Evolutionary conservation across 2,329 filamentous ascomycete genomes (phyloP).

Genomic region (Trichoderma sp.): DNA sequence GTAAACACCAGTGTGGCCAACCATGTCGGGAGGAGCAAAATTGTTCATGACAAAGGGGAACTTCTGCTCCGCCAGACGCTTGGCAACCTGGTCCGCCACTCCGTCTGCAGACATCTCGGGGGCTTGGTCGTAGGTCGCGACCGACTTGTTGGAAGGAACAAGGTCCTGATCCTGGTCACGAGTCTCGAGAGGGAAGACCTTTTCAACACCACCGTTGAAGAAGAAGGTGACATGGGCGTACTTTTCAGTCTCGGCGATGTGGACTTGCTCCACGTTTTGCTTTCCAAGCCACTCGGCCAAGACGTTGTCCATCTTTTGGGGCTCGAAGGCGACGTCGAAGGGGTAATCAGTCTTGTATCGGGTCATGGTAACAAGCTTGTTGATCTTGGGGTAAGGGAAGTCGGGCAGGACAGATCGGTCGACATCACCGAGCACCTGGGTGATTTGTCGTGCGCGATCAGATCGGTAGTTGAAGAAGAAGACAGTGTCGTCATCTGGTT

Average conservation of each 20-base stretch:
- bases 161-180: slow-evolving; percentile 77
- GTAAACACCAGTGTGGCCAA: slow-evolving; percentile 97
- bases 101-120: slow-evolving; percentile 93
- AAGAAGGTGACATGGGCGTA: slow-evolving; percentile 99
- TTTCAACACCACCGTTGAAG: slow-evolving; percentile 98
- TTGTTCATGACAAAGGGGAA: slow-evolving; percentile 99
- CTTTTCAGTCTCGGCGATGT: slow-evolving; percentile 98
- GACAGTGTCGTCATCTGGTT: slow-evolving; percentile 78
- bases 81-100: slow-evolving; percentile 84
- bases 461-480: slow-evolving; percentile 99
- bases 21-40: slow-evolving; percentile 99
- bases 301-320: slow-evolving; percentile 97
- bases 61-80: slow-evolving; percentile 78
- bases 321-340: slow-evolving; percentile 88
- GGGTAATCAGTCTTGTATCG: slow-evolving; percentile 95
- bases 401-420: slow-evolving; percentile 89
- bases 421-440: slow-evolving; percentile 86
- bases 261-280: slow-evolving; percentile 86
- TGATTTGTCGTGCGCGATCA: slow-evolving; percentile 93
- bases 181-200: slow-evolving; percentile 87
- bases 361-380: slow-evolving; percentile 88
- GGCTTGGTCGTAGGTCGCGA: slow-evolving; percentile 90
- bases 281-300: slow-evolving; percentile 93
- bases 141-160: slow-evolving; percentile 83
- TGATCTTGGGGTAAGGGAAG: slow-evolving; percentile 91